phyloP scores from a whole-genome alignment of 2,329 filamentous ascomycete genomes.

The Colletotrichum orbiculare region DNA sequence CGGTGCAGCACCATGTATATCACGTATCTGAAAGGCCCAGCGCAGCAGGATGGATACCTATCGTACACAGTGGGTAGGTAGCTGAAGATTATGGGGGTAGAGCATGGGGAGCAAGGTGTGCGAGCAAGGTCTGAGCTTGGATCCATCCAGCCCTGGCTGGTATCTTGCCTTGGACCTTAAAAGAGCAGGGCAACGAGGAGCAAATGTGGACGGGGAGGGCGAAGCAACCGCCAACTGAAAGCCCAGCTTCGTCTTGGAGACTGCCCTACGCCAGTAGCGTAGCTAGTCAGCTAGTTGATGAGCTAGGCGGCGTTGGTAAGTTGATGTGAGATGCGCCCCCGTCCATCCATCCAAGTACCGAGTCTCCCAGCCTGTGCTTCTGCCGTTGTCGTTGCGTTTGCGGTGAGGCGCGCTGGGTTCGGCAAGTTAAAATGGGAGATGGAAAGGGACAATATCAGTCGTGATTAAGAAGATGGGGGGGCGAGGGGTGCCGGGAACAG shows the following conservation, averaged over 20 bases:
- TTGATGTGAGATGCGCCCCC: too few species aligned
- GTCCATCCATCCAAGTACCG: too few species aligned
- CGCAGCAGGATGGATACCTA: conserved; percentile 25
- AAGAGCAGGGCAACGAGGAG: conserved; percentile 12
- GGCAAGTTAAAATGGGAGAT: conserved; percentile 15
- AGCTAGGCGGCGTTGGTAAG: too few species aligned
- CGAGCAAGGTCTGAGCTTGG: conserved; percentile 36
- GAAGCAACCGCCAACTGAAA: conserved; percentile 12
- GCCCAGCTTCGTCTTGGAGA: conserved; percentile 7
- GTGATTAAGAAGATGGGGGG: conserved; percentile 21
- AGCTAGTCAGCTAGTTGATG: not conserved
- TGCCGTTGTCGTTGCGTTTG: conserved; percentile 8
- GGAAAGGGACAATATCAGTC: conserved; percentile 21
- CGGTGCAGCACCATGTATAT: not conserved
- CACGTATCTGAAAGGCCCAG: conserved; percentile 12
- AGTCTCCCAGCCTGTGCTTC: conserved; percentile 3
- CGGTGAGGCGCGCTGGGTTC: conserved; percentile 1
- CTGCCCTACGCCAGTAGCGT: not conserved
- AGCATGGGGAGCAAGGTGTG: conserved; percentile 19
- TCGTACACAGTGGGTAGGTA: not conserved
- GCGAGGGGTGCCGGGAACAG: conserved; percentile 22
- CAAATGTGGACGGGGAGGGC: conserved; percentile 1
- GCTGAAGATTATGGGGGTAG: conserved; percentile 7
- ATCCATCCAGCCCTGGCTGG: conserved; percentile 27
- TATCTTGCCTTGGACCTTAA: conserved; percentile 20